phyloP scores from a whole-genome alignment of 148 eudicot species.

The Silene latifolia region DNA sequence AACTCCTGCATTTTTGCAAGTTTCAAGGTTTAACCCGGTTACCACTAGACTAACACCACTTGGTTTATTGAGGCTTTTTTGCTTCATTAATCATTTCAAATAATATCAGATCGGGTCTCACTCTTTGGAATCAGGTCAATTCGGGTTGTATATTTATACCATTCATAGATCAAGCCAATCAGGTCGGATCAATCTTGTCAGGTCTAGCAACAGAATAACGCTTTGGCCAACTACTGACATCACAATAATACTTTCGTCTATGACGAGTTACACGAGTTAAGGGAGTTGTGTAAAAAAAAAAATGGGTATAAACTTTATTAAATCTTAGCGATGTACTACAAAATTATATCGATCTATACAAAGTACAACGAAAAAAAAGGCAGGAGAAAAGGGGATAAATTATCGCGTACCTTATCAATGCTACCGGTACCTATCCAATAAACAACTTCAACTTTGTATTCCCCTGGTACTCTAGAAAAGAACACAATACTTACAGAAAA shows the following conservation, averaged over 20 bases:
- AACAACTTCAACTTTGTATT: slow-evolving; percentile 6
- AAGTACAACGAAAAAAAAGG: slow-evolving; percentile 7
- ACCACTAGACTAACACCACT: too few species aligned
- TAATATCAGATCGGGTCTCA: too few species aligned
- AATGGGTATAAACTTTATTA: not conserved
- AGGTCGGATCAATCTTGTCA: too few species aligned
- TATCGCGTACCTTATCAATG: not conserved
- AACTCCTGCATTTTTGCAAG: too few species aligned
- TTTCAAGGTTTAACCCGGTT: too few species aligned
- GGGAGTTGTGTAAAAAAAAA: not conserved
- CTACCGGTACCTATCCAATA: slow-evolving; percentile 15
- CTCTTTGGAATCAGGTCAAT: not conserved
- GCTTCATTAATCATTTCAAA: too few species aligned
- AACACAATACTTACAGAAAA: slow-evolving; percentile 12
- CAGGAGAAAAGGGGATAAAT: not conserved
- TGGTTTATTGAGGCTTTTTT: too few species aligned
- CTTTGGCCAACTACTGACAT: too few species aligned
- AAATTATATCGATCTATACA: slow-evolving; percentile 24
- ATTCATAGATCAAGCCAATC: too few species aligned
- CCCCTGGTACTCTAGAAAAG: not conserved
- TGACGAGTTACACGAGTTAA: too few species aligned
- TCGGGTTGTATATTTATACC: not conserved
- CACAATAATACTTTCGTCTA: too few species aligned
- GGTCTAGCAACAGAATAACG: too few species aligned
- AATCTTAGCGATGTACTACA: not conserved